These are phyloP conservation scores for Quercus glauca DNA, from an alignment of 306 rosid genomes.

Conservation along the genomic window DNA sequence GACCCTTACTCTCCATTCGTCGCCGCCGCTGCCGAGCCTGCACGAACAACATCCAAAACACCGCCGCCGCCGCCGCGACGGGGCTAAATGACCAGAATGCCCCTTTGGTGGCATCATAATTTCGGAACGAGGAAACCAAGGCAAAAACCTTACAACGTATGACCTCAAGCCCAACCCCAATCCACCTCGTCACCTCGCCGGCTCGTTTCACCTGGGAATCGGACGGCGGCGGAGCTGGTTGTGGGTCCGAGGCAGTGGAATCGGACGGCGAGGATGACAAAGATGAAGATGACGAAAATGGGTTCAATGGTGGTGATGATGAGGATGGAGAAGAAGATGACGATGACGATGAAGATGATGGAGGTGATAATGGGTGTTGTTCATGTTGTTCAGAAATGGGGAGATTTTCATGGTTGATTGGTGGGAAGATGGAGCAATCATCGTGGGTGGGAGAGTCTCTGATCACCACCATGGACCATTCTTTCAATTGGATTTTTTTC, in stretches of 20 bases:
- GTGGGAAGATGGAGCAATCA: slow-evolving; percentile 46
- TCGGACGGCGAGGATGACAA: neutral
- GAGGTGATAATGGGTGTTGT: neutral
- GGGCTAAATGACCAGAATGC: slow-evolving; percentile 7
- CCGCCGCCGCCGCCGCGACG: neutral
- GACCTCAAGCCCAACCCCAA: neutral
- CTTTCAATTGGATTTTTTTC: slow-evolving; percentile 7
- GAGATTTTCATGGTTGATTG: slow-evolving; percentile 48
- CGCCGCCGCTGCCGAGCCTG: slow-evolving; percentile 16
- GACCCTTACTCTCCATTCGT: neutral
- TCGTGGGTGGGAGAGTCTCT: slow-evolving; percentile 22
- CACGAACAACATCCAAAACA: slow-evolving; percentile 1
- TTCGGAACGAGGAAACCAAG: neutral
- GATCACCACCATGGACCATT: slow-evolving; percentile 45
- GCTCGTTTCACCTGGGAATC: neutral
- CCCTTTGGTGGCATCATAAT: neutral
- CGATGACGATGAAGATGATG: slow-evolving; percentile 10
- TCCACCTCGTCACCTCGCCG: slow-evolving; percentile 1
- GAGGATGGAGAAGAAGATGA: slow-evolving; percentile 2
- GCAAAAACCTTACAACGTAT: neutral
- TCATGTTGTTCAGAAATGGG: slow-evolving; percentile 9
- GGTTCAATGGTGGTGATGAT: neutral
- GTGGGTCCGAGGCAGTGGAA: neutral
- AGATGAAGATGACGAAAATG: slow-evolving; percentile 10
- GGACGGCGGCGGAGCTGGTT: slow-evolving; percentile 2